Base-by-base conservation (phyloP, 768 basidiomycete genomes). In the Paxillus rubicundulus region DNA sequence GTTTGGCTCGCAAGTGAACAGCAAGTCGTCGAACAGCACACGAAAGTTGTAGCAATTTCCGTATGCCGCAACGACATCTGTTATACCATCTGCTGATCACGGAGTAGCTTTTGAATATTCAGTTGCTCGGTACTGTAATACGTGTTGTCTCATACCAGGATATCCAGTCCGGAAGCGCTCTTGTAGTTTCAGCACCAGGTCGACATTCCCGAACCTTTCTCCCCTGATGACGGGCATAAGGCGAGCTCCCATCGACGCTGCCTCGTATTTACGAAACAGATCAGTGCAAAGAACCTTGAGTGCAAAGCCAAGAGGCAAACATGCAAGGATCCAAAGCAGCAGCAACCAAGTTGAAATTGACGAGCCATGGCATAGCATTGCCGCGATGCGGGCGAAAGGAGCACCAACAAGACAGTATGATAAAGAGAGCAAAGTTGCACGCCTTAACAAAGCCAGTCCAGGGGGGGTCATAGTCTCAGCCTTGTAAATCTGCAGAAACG, bases 1-100 rank as follows among this genome's bases (percentile, higher is more conserved):
- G 32, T 80, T 76, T 1, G 82, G 83, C 18, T 71, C 74, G 0
- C 70, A 69, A 2, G 82, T 84, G 37, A 82, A 69, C 21, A 81
- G 53, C 10, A 75, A 32, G 55, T 79, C 72, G 6, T 70, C 67
- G 70, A 76, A 81, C 55, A 82, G 54, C 16, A 80, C 52, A 5
- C 72, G 68, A 47, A 81, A 37, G 56, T 79, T 80, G 52, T 73
- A 61, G n/a, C 74, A 72, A 7, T 75, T 75, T 1, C 81, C 82
- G 10, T 56, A 50, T 28, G 59, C 53, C 21, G 68, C 66, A 6
- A 76, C 21, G 5, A 66, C 42, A 10, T 77, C 71, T 3, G 55
- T 42, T 0, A 81, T 30, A 1, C 73, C 24, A 24, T 24, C 24
- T 16, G 67, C 82, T 82, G 40, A 5, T 49, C 8, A 24, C 4